Base-by-base conservation (phyloP, 2,329 filamentous ascomycete species). In the Talaromyces albobiverticillius region DNA sequence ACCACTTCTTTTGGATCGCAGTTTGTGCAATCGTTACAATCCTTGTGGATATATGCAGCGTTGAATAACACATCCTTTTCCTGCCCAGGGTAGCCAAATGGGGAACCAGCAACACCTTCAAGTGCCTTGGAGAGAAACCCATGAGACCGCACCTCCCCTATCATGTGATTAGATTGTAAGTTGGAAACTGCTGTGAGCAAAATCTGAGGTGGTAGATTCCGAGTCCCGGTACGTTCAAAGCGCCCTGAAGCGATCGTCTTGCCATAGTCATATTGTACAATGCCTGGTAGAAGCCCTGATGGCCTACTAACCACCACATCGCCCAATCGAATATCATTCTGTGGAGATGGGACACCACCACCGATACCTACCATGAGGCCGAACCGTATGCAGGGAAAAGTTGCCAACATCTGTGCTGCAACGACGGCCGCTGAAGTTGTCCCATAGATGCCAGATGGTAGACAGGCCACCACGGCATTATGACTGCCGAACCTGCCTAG, bases 171-270 rank as follows among this genome's bases (percentile, higher is more conserved):
- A 31, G n/a, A 45, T 47, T 23, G 22, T 25, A 62, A 41, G 4
- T 53, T 54, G 14, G 49, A 9, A 10, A 59, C 29, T 6, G 32
- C 52, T 7, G 46, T 46, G 16, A 48, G 43, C n/a, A 62, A 41
- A 23, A 60, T 9, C n/a, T 34, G n/a, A 9, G 58, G 54, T 18
- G 56, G 58, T 26, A 13, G 16, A 36, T 58, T 56, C 8, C 4
- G 25, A 29, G 25, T 29, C 9, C 25, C 25, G 9, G 25, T 72
- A 65, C 63, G 40, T 40, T 70, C 3, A 67, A 69, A 59, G 67
- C 68, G 29, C 61, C 71, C 16, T 59, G 69, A 53, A 52, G 59
- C 59, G 64, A 62, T 11, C 23, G 26, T 29, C 26, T 34, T 46
- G 11, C 26, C 18, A n/a, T 46, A 23, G 11, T 46, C 26, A 32